Base-by-base conservation (phyloP, 2,329 filamentous ascomycete species). In the Fusarium dimerum region DNA sequence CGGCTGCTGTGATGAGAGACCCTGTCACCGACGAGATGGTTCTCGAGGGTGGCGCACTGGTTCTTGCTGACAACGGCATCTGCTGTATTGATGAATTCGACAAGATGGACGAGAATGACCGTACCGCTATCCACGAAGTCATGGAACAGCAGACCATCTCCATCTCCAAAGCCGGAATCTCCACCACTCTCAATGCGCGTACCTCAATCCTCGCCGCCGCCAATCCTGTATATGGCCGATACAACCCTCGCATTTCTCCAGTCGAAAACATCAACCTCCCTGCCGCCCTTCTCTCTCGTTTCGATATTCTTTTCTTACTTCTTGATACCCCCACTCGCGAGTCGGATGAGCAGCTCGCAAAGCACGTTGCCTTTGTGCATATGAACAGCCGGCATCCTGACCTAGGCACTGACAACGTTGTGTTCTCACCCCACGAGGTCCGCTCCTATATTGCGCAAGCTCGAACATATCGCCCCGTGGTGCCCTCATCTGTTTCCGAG, bases 261-360 rank as follows among this genome's bases (percentile, higher is more conserved):
- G 92, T 99, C 26, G 94, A 99, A 73, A 99, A 99, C 74, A 99
- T 99, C 76, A 99, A 99, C 73, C 86, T 99, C 40, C 94, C 94
- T n/a, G 94, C 94, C 16, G 94, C 94, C 17, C 84, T 99, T 17
- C 84, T 99, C 49, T 97, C 93, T 54, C 90, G 94, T 83, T 99
- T 99, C 74, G 94, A 99, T 71, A 83, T 99, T 62, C 84, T 99
- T 62, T 99, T 97, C 81, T 81, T 99, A 43, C 92, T 99, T 65
- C 88, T 99, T 53, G 94, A 99, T 76, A 96, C 91, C 38, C 93
- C 94, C 3, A 87, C 86, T 16, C 88, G 92, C 58, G 94, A 99
- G 62, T 82, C 84, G 1, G 94, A 99, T 67, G 92, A 95, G 68
- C 90, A 96, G 73, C 84, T 99, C 18, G 94, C 94, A 56, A 90